phyloP scores from a whole-genome alignment of 23 red algal species.

The Gracilaria domingensis region DNA sequence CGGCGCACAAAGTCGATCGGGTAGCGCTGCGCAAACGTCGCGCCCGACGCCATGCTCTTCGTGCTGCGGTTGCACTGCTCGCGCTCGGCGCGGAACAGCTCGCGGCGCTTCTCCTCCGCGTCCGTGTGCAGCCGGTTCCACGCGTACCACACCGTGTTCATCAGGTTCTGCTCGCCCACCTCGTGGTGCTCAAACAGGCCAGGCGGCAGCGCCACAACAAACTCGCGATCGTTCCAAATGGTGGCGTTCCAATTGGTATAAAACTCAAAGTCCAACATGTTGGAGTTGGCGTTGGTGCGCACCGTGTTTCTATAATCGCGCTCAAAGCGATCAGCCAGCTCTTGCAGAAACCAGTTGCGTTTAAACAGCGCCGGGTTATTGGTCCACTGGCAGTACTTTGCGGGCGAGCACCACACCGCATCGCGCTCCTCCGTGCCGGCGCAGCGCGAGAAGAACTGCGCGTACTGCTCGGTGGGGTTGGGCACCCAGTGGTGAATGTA shows the following conservation, averaged over 20 bases:
- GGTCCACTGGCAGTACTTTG: conserved; percentile 73
- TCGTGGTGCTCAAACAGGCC: conserved; percentile 65
- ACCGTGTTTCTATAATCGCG: not conserved
- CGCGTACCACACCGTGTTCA: conserved; percentile 71
- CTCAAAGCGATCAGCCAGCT: conserved; percentile 42
- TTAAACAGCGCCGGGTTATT: conserved; percentile 67
- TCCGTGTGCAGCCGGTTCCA: conserved; percentile 56
- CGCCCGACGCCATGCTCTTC: conserved; percentile 22
- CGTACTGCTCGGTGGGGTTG: not conserved
- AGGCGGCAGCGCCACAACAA: conserved; percentile 40
- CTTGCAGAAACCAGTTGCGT: conserved; percentile 55
- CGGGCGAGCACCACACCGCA: conserved; percentile 45
- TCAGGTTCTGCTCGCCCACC: conserved; percentile 55
- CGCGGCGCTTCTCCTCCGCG: conserved; percentile 27
- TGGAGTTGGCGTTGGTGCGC: conserved; percentile 25
- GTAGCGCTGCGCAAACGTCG: conserved; percentile 34
- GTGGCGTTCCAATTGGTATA: conserved; percentile 60
- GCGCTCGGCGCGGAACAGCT: not conserved
- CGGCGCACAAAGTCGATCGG: conserved; percentile 62
- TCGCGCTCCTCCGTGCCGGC: not conserved
- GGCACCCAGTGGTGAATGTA: conserved; percentile 71
- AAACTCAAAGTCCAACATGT: conserved; percentile 74
- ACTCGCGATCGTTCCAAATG: conserved; percentile 61
- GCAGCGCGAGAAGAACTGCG: conserved; percentile 43
- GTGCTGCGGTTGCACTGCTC: not conserved